Conservation (phyloP, 2,329 filamentous ascomycete species). For the Fusarium nelsonii region DNA sequence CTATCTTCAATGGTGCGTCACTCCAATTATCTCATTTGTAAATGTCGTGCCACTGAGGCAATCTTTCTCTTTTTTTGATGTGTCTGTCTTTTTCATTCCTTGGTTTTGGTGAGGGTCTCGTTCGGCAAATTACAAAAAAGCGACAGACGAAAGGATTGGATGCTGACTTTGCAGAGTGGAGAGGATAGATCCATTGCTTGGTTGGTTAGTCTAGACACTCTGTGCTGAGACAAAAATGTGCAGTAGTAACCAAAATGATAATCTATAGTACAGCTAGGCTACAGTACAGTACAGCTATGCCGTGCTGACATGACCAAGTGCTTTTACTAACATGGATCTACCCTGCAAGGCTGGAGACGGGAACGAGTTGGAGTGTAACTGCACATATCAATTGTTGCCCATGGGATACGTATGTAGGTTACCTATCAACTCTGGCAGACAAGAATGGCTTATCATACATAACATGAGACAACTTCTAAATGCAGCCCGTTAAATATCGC, state of each 20-base stretch:
- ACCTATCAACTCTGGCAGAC: background rate
- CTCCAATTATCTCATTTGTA: conserved; percentile 2
- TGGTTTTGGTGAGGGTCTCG: background rate
- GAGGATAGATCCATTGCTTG: conserved; percentile 6
- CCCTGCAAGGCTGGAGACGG: conserved; percentile 20
- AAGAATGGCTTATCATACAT: background rate
- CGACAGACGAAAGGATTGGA: background rate
- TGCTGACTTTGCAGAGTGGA: conserved; percentile 7
- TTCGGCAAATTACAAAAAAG: conserved; percentile 29
- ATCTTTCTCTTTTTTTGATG: background rate
- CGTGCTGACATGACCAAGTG: conserved; percentile 27
- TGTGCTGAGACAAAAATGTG: conserved; percentile 19
- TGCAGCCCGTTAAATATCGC: background rate
- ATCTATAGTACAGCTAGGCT: background rate
- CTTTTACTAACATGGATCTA: conserved; percentile 21
- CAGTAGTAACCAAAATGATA: background rate
- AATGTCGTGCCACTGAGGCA: conserved; percentile 7
- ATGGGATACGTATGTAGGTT: background rate
- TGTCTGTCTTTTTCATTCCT: conserved; percentile 7
- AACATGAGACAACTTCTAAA: conserved; percentile 1
- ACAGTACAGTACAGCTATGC: background rate
- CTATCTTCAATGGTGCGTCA: too few relatives aligned
- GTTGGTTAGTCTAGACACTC: background rate
- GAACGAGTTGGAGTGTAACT: conserved; percentile 3
- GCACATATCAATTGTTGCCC: conserved; percentile 6